Evolutionary conservation across 2,329 filamentous ascomycete genomes (phyloP).

Genomic region (Hypoxylon rubiginosum): DNA sequence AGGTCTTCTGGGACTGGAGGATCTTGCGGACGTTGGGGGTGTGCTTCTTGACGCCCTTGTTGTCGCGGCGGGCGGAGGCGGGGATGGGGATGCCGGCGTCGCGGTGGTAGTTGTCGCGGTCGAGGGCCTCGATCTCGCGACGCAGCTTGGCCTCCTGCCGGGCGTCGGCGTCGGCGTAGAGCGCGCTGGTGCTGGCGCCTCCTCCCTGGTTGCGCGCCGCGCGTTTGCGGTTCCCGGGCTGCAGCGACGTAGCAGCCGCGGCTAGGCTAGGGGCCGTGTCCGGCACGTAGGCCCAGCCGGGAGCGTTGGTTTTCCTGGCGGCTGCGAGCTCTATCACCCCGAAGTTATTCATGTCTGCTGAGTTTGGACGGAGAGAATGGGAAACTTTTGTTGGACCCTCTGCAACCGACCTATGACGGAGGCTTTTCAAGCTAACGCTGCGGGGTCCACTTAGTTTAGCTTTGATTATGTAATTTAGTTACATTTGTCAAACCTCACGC

Average conservation of each 20-base stretch:
- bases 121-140: slow-evolving; percentile 85
- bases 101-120: slow-evolving; percentile 80
- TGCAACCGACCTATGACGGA: slow-evolving; percentile 21
- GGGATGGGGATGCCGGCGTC: slow-evolving; percentile 80
- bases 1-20: slow-evolving; percentile 84
- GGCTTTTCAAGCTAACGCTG: not conserved
- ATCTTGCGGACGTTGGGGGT: slow-evolving; percentile 82
- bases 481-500: not conserved
- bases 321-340: slow-evolving; percentile 87
- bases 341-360: slow-evolving; percentile 70
- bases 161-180: slow-evolving; percentile 77
- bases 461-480: slow-evolving; percentile 3
- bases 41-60: slow-evolving; percentile 62
- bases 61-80: slow-evolving; percentile 56
- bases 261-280: slow-evolving; percentile 72
- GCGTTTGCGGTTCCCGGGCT: slow-evolving; percentile 75
- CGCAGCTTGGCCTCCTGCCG: slow-evolving; percentile 85
- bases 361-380: not conserved
- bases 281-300: slow-evolving; percentile 93
- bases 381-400: slow-evolving; percentile 7
- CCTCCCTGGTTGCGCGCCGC: slow-evolving; percentile 70
- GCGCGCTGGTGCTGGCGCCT: slow-evolving; percentile 53
- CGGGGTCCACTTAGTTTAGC: not conserved
- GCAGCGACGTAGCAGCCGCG: slow-evolving; percentile 15
- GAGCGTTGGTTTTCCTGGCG: slow-evolving; percentile 76